phyloP scores from a whole-genome alignment of 495 filamentous ascomycete genomes.

The Entonaema liquescens region DNA sequence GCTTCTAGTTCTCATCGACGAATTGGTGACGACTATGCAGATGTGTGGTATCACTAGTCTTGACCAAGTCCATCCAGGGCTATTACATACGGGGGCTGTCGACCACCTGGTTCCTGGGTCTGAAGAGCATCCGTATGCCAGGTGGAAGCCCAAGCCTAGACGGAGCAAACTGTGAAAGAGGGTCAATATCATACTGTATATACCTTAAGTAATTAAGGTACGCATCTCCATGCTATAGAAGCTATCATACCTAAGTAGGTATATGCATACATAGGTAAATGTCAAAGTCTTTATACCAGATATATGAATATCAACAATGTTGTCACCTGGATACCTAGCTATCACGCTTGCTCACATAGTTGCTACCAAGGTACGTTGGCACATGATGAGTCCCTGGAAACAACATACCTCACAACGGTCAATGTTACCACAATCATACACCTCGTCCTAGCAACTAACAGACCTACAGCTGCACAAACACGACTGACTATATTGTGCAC shows the following conservation, averaged over 20 bases:
- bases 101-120: constrained; percentile 71
- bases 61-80: constrained; percentile 71
- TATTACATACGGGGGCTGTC: constrained; percentile 75
- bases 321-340: not conserved
- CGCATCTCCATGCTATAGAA: not conserved
- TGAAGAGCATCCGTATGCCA: constrained; percentile 71
- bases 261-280: not conserved
- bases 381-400: not conserved
- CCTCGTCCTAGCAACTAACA: not conserved
- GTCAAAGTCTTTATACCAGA: not conserved
- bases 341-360: not conserved
- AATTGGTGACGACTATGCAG: constrained; percentile 80
- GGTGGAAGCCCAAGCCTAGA: constrained; percentile 51
- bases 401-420: not conserved
- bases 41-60: constrained; percentile 78
- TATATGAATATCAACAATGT: not conserved
- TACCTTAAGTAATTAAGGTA: not conserved
- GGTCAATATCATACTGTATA: not conserved
- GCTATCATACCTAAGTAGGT: not conserved
- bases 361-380: not conserved
- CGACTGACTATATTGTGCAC: not conserved
- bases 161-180: constrained; percentile 39
- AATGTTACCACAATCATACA: not conserved
- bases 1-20: constrained; percentile 73
- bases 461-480: not conserved